A percentile compares a stretch with the other conserved stretches of the same genome.
phyloP scores from a whole-genome alignment of 2,329 filamentous ascomycete species.

The Calonectria naviculata region DNA sequence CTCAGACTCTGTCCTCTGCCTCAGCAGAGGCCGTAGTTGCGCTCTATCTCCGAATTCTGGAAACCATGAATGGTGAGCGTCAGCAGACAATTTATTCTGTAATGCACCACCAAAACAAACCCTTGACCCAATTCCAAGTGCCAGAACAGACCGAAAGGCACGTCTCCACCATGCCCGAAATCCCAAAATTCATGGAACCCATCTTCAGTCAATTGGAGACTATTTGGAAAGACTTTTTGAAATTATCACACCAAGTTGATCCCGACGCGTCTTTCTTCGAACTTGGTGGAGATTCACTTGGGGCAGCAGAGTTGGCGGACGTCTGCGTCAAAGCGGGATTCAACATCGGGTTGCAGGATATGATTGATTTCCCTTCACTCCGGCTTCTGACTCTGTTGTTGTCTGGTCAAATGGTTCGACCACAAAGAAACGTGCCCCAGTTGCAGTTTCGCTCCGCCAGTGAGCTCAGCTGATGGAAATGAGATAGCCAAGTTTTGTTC shows the following conservation, averaged over 20 bases:
- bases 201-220: neutral
- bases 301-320: neutral
- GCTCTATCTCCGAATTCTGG: neutral
- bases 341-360: neutral
- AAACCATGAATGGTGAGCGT: neutral
- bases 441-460: neutral
- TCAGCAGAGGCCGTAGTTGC: neutral
- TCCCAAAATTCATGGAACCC: neutral
- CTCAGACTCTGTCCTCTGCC: neutral
- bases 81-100: neutral
- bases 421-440: neutral
- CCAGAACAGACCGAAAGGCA: neutral
- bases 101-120: neutral
- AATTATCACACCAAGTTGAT: neutral
- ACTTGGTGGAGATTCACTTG: neutral
- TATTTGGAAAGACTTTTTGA: neutral
- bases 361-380: neutral
- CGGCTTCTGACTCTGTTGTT: neutral
- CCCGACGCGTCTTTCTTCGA: neutral
- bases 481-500: no score
- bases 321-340: neutral
- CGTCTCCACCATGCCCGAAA: neutral
- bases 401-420: neutral
- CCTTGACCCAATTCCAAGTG: neutral
- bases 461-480: neutral